Base-by-base conservation (phyloP, 2,329 filamentous ascomycete genomes). In the Chaetothyriales sp. region DNA sequence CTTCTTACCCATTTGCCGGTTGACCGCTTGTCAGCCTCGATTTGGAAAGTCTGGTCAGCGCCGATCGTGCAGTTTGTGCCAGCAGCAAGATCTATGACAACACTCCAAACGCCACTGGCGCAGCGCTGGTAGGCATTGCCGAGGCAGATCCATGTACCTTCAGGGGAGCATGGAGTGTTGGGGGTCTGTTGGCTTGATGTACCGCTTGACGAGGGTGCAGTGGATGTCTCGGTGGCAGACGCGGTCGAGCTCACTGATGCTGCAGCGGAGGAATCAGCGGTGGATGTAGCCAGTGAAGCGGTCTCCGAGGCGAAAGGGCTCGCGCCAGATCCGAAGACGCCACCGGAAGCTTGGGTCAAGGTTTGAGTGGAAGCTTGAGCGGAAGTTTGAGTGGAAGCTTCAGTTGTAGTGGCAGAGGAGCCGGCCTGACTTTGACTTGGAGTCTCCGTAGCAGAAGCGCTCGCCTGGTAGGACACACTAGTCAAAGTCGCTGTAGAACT, bases 41-140 rank as follows among this genome's bases (percentile, higher is more conserved):
- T 15, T 40, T 15, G 9, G 33, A 40, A 40, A 40, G 52, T 22
- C 54, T 53, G 19, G 22, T 51, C 51, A 3, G 55, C 18, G 18
- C 73, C 73, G 18, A 65, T 57, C 6, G 54, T 67, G 65, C 80
- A 83, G 25, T 66, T 65, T 13, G 76, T 81, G 40, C 80, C 80
- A 1, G 68, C 57, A 1, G 78, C 73, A 71, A 82, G 72, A 37
- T 65, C 59, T 53, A 75, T 69, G 43, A 69, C 55, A 29, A 47
- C 44, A 20, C 29, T 44, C 52, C 52, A 53, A 50, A 64, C 58
- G 5, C 79, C 79, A 13, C 71, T 75, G n/a, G 77, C 78, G 59
- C 80, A 83, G 51, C 78, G 77, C 66, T 82, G 79, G 71, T 80
- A 83, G 48, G 72, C 69, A 20, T 64, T 66, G 48, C 77, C 78